Conservation (phyloP, 1,284 basidiomycete genomes). For the Crucibulum cyathiforme region DNA sequence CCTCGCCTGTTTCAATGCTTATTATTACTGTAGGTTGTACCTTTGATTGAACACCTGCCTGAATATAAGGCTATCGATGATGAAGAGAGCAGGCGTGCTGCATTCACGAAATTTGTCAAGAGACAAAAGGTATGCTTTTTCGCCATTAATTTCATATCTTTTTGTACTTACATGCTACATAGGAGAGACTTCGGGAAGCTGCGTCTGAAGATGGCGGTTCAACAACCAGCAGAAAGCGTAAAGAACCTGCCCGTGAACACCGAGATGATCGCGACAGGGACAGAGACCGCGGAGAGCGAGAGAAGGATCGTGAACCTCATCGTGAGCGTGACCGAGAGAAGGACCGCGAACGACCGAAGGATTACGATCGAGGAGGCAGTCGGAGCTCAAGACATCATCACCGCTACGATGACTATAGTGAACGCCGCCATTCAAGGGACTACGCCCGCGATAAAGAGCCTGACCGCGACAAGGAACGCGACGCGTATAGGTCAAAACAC, state of each 20-base stretch:
- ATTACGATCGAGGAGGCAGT: constrained; percentile 36
- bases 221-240: constrained; percentile 75
- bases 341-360: constrained; percentile 40
- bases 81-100: constrained; percentile 78
- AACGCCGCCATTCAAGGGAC: constrained; percentile 40
- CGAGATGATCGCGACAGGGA: constrained; percentile 44
- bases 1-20: constrained; percentile 5
- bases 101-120: constrained; percentile 86
- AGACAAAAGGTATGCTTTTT: constrained; percentile 71
- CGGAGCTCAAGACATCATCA: constrained; percentile 48
- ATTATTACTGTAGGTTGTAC: constrained; percentile 57
- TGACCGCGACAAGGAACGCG: constrained; percentile 55
- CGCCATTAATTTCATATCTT: neutral
- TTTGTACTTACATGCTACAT: constrained; percentile 7
- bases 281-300: constrained; percentile 43
- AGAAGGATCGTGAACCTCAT: constrained; percentile 43
- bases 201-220: constrained; percentile 82
- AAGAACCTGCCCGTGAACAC: constrained; percentile 66
- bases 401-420: constrained; percentile 50
- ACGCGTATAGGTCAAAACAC: constrained; percentile 43
- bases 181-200: constrained; percentile 81
- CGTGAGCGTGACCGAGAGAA: constrained; percentile 41
- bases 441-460: constrained; percentile 47
- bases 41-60: constrained; percentile 77
- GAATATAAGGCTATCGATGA: constrained; percentile 87